Conservation (phyloP, 2,329 filamentous ascomycete genomes). For the Pseudogymnoascus sp. region DNA sequence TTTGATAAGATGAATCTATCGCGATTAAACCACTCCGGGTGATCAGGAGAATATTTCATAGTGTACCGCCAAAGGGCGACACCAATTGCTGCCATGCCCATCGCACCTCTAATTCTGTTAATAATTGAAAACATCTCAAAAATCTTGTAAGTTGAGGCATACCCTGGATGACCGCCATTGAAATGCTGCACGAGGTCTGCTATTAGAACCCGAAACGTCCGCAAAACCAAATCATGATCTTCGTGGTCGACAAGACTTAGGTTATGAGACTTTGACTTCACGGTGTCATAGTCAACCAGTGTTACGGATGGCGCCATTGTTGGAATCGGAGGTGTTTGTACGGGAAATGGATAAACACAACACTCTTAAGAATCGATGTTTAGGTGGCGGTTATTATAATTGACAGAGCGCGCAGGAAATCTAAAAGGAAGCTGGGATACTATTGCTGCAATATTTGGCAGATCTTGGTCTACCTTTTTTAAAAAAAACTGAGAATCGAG, state of each 20-base stretch:
- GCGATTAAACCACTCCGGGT: not conserved
- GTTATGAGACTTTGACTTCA: not conserved
- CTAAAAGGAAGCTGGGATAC: too few relatives aligned
- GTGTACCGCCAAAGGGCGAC: not conserved
- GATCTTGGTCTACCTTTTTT: too few relatives aligned
- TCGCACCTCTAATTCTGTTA: not conserved
- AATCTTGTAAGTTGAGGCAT: not conserved
- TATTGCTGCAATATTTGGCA: too few relatives aligned
- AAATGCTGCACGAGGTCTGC: not conserved
- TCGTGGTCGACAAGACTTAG: not conserved
- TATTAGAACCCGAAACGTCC: not conserved
- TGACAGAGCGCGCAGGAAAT: too few relatives aligned
- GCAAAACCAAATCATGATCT: not conserved
- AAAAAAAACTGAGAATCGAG: too few relatives aligned
- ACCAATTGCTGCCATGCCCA: not conserved
- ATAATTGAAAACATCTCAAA: not conserved
- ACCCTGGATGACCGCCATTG: not conserved
- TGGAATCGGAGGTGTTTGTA: too few relatives aligned
- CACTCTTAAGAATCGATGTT: too few relatives aligned
- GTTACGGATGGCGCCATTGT: not conserved
- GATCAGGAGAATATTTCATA: not conserved
- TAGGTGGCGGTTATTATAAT: too few relatives aligned
- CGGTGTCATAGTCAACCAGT: not conserved
- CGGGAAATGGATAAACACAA: too few relatives aligned
- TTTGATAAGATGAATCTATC: not conserved